Conservation (phyloP, 2,329 filamentous ascomycete genomes). For the Pestalotiopsis sp. region DNA sequence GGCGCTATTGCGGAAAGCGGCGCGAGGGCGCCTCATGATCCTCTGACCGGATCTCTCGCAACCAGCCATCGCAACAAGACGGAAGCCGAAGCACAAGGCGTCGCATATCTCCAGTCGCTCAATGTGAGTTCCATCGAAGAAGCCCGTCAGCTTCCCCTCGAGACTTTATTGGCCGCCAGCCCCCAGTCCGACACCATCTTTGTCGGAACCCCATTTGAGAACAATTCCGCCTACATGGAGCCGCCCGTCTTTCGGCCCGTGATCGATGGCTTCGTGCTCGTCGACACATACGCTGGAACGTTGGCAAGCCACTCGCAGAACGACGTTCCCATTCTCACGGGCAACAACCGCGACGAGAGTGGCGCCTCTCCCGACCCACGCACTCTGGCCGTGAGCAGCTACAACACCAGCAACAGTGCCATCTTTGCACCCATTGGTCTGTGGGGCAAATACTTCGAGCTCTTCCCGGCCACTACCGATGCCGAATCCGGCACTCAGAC, state of each 20-base stretch:
- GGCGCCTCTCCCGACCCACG: constrained; percentile 17
- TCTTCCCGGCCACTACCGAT: constrained; percentile 28
- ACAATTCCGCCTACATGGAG: constrained; percentile 19
- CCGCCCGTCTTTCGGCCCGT: constrained; percentile 30
- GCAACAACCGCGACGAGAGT: constrained; percentile 31
- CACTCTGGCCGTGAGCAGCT: constrained; percentile 16
- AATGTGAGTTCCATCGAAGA: constrained; percentile 25
- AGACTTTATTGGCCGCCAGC: constrained; percentile 18
- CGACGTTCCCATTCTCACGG: constrained; percentile 32
- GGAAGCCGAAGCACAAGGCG: constrained; percentile 21
- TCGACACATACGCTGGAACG: constrained; percentile 23
- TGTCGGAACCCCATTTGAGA: constrained; percentile 26
- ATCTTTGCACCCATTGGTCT: constrained; percentile 21
- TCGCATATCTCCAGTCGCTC: constrained; percentile 19
- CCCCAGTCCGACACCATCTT: constrained; percentile 23
- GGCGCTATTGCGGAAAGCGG: constrained; percentile 35
- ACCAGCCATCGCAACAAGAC: constrained; percentile 27
- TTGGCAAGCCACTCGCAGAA: constrained; percentile 17
- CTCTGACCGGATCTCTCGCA: constrained; percentile 27
- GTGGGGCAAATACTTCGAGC: constrained; percentile 20
- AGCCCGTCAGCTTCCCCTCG: constrained; percentile 20
- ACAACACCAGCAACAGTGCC: constrained; percentile 20
- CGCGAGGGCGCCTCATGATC: constrained; percentile 31
- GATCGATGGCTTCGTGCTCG: constrained; percentile 32
- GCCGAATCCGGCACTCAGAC: constrained; percentile 21